Evolutionary conservation across 139 green algal species (phyloP).

Genomic region (Monoraphidium neglectum): DNA sequence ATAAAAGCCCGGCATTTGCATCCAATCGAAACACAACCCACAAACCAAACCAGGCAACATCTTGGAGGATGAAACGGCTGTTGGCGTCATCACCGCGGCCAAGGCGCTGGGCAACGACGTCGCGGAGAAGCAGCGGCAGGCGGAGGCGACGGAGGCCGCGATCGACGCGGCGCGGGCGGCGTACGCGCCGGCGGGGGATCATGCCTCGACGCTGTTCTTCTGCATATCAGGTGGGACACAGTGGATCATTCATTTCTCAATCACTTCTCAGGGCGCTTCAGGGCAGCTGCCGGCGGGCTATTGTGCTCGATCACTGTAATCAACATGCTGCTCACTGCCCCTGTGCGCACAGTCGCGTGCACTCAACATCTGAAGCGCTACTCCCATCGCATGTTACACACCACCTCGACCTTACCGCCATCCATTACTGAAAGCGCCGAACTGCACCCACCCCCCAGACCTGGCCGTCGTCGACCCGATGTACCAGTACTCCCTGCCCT

Average conservation of each 20-base stretch:
- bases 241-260: too few relatives aligned
- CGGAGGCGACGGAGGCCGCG: constrained; percentile 60
- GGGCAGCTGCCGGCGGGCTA: too few relatives aligned
- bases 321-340: too few relatives aligned
- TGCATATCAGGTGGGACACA: constrained; percentile 54
- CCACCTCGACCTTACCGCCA: too few relatives aligned
- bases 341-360: too few relatives aligned
- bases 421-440: too few relatives aligned
- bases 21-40: neutral
- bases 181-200: constrained; percentile 75
- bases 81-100: constrained; percentile 74
- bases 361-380: too few relatives aligned
- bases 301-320: too few relatives aligned
- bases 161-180: constrained; percentile 67
- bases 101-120: constrained; percentile 80
- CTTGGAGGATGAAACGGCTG: constrained; percentile 78
- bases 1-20: too few relatives aligned
- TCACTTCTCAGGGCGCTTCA: too few relatives aligned
- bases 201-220: constrained; percentile 82
- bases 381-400: too few relatives aligned
- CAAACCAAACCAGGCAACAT: constrained; percentile 61
- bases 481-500: constrained; percentile 82
- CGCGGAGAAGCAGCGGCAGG: constrained; percentile 66
- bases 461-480: constrained; percentile 71
- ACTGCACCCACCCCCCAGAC: constrained; percentile 12